phyloP scores from a whole-genome alignment of 306 rosid genomes.

The Lablab purpureus region DNA sequence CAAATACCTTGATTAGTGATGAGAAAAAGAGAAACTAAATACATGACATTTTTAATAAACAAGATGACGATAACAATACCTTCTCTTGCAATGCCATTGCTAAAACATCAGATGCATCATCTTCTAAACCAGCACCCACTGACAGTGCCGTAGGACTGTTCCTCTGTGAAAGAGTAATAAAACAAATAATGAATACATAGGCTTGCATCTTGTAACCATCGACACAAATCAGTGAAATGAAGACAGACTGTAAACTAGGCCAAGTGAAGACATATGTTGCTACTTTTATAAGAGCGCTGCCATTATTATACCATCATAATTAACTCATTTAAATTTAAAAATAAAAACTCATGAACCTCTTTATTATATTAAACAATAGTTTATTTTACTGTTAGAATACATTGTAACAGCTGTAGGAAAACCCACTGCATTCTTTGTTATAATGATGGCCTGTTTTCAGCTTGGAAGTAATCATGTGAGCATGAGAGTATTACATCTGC shows the following conservation, averaged over 20 bases:
- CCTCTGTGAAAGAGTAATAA: constrained; percentile 53
- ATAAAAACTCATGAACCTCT: background rate
- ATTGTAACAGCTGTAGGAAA: constrained; percentile 19
- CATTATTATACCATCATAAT: constrained; percentile 22
- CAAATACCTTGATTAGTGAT: constrained; percentile 21
- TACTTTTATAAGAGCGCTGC: background rate
- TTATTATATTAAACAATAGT: constrained; percentile 20
- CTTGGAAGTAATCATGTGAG: constrained; percentile 25
- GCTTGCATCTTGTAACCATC: constrained; percentile 13
- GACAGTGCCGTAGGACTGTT: constrained; percentile 46
- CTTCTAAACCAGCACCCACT: constrained; percentile 50
- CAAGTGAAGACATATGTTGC: constrained; percentile 17
- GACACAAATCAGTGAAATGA: constrained; percentile 39
- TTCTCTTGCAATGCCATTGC: constrained; percentile 91
- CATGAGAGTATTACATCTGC: background rate
- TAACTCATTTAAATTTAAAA: constrained; percentile 28
- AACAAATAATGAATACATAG: constrained; percentile 38
- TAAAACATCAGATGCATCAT: constrained; percentile 67
- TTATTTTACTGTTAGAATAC: constrained; percentile 21
- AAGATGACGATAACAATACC: constrained; percentile 54
- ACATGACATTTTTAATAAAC: constrained; percentile 4
- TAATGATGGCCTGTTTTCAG: constrained; percentile 12
- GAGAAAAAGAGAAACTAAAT: constrained; percentile 22
- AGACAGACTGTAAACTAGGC: constrained; percentile 17
- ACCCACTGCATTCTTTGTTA: constrained; percentile 24